Evolutionary conservation across 768 basidiomycete genomes (phyloP).

Genomic region (Suillus occidentalis): DNA sequence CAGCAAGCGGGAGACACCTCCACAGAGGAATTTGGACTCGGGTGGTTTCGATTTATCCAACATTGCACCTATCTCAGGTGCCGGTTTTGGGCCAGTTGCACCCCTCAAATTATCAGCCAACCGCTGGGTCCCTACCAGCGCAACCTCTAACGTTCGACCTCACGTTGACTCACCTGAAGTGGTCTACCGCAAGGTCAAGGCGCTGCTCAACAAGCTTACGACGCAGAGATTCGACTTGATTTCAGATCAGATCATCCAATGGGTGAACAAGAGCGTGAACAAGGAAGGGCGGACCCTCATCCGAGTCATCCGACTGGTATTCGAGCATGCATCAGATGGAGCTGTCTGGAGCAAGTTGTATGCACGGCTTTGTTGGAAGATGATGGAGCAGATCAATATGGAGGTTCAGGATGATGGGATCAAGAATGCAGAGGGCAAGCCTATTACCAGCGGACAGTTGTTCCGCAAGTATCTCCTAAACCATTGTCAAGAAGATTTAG

Average conservation of each 20-base stretch:
- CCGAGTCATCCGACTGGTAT: constrained; percentile 93
- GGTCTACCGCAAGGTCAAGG: constrained; percentile 92
- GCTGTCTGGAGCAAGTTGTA: constrained; percentile 98
- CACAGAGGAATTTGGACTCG: constrained; percentile 73
- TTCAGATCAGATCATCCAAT: constrained; percentile 90
- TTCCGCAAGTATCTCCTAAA: constrained; percentile 98
- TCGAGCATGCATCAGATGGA: constrained; percentile 97
- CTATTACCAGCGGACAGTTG: constrained; percentile 89
- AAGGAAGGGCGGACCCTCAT: constrained; percentile 92
- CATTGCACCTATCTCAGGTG: constrained; percentile 27
- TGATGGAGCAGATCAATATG: constrained; percentile 90
- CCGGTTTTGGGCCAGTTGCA: constrained; percentile 61
- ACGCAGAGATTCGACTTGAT: constrained; percentile 97
- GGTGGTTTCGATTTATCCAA: too few relatives aligned
- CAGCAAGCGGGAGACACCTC: constrained; percentile 69
- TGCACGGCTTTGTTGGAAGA: constrained; percentile 89
- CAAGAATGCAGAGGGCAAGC: constrained; percentile 76
- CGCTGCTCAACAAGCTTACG: constrained; percentile 90
- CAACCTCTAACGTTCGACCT: constrained; percentile 41
- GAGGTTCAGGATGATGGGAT: constrained; percentile 89
- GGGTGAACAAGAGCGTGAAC: constrained; percentile 91
- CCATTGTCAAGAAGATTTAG: constrained; percentile 41
- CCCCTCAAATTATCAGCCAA: constrained; percentile 78
- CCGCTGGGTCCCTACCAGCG: constrained; percentile 65
- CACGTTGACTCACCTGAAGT: constrained; percentile 76